Evolutionary conservation across 306 rosid genomes (phyloP), one percentile per base, ranked within the genome.

Genomic region (Adenanthera pavonina): DNA sequence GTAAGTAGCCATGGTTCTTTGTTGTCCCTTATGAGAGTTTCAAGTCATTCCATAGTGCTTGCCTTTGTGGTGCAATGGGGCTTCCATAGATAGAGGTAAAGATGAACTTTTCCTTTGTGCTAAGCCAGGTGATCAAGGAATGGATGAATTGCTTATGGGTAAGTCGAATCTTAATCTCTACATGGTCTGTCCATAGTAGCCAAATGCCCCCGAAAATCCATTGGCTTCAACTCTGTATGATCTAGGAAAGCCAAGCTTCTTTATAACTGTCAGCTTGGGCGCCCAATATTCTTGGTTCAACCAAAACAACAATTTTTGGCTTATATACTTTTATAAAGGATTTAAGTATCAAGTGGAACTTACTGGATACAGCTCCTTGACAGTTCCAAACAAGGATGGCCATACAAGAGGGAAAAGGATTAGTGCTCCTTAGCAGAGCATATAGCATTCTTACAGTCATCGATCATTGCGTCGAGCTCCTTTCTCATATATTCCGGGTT

Each of bases 81-180:
- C n/a, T n/a, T n/a, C n/a, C n/a, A n/a, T n/a, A n/a, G n/a, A n/a
- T n/a, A n/a, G n/a, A n/a, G n/a, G n/a, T n/a, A n/a, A n/a, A n/a
- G n/a, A n/a, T n/a, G n/a, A n/a, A n/a, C n/a, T n/a, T n/a, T n/a
- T n/a, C n/a, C n/a, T n/a, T n/a, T n/a, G n/a, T n/a, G n/a, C n/a
- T n/a, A n/a, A n/a, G n/a, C n/a, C n/a, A n/a, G n/a, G n/a, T n/a
- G n/a, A n/a, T n/a, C n/a, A n/a, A n/a, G n/a, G n/a, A n/a, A 8
- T 49, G 54, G 17, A 49, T 13, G 17, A 49, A 49, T 49, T 49
- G 17, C 14, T 49, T 4, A 49, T 49, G 16, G 3, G 3, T 49
- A 0, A 3, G 17, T 0, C 12, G 5, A 14, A 14, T 14, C 1
- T 0, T 14, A 0, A 49, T 0, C 2, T 13, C 0, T 0, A 3